Base-by-base conservation (phyloP, 371 early-diverging fungal species). In the Dentiscutata heterogama region DNA sequence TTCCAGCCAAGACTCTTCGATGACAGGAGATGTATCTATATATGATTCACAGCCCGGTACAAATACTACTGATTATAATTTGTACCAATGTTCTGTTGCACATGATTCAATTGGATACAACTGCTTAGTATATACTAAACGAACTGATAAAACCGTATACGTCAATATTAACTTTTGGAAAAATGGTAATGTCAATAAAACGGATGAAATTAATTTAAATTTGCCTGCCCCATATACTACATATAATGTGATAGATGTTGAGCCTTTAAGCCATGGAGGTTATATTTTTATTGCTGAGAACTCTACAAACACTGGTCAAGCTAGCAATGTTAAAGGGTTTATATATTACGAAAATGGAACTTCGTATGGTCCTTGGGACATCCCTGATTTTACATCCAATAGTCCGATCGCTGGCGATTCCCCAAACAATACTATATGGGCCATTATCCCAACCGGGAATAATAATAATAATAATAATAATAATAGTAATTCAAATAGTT, bases 21-120 rank as follows among this genome's bases (percentile, higher is more conserved):
- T 10, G 6, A 46, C 7, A 46, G 46, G 46, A 46, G 11, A 5
- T 46, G 6, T 11, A 8, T 0, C 11, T 11, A 46, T 46, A 46
- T 46, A 46, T 46, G 7, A 46, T 10, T 46, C 46, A 11, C 46
- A 46, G 10, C 46, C 6, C 5, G 2, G 22, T n/a, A 25, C 25
- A n/a, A 70, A 35, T 46, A 14, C 20, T 10, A 39, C 16, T 31
- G 18, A 20, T 29, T 31, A 31, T 18, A 1, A 31, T 20, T 11
- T 70, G 4, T 11, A 22, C 22, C 6, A 22, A 46, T 70, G 70
- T 70, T 22, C 35, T 13, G 14, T 70, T 39, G 70, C 70, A n/a
- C 42, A 46, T n/a, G 22, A 70, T 6, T 46, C 70, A 46, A n/a
- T 42, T n/a, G 70, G 70, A 11, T 70, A 70, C 50, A 46, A 22